phyloP scores from a whole-genome alignment of 2,329 filamentous ascomycete genomes.

The Aotearoamyces nothofagi region DNA sequence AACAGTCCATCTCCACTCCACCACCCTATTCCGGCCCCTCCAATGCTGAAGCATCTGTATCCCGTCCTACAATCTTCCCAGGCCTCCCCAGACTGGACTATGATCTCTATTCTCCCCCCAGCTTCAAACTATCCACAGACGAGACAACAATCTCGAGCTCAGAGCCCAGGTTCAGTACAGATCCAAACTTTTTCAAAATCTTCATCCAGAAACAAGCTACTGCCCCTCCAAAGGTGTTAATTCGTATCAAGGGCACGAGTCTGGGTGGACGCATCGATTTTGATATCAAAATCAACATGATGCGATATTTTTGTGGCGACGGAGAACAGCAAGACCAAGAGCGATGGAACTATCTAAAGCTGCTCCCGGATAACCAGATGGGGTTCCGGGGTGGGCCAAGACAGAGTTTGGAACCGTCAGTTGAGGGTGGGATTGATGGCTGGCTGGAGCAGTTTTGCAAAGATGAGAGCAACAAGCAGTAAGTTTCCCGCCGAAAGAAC shows the following conservation, averaged over 20 bases:
- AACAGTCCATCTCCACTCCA: not conserved
- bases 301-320: constrained; percentile 34
- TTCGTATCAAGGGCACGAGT: constrained; percentile 30
- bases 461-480: constrained; percentile 1
- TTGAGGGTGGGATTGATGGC: not conserved
- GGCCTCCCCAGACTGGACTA: constrained; percentile 15
- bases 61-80: constrained; percentile 1
- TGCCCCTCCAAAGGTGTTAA: constrained; percentile 37
- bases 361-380: constrained; percentile 31
- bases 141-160: constrained; percentile 30
- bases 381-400: constrained; percentile 25
- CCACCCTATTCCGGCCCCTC: not conserved
- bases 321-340: constrained; percentile 20
- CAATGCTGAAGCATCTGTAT: not conserved
- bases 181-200: constrained; percentile 27
- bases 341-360: constrained; percentile 36
- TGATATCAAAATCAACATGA: constrained; percentile 36
- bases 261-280: constrained; percentile 31
- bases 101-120: constrained; percentile 29
- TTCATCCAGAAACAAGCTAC: constrained; percentile 32
- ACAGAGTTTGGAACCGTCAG: not conserved
- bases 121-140: constrained; percentile 35
- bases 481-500: constrained; percentile 3
- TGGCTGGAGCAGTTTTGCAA: not conserved
- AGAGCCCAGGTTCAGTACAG: constrained; percentile 31